These are phyloP conservation scores for Apiospora rasikravindrae DNA, from an alignment of 2,329 filamentous ascomycete genomes.

Conservation along the genomic window DNA sequence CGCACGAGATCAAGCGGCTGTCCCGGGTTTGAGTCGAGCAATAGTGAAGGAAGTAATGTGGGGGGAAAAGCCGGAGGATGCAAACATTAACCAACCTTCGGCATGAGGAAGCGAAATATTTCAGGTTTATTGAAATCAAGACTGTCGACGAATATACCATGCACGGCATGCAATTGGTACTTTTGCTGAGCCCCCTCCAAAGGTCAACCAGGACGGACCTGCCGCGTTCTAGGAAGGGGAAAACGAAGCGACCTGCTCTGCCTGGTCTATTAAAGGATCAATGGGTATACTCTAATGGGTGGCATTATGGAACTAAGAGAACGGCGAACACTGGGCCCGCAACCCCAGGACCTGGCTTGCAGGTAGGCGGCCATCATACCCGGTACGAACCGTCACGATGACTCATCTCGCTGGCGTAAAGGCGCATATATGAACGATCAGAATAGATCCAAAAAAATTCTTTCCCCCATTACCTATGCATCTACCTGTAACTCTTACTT, in stretches of 20 bases:
- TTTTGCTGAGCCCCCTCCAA: too few relatives aligned
- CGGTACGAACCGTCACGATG: background rate
- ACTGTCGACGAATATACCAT: too few relatives aligned
- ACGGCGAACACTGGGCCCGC: background rate
- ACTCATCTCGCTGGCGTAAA: background rate
- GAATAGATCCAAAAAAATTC: background rate
- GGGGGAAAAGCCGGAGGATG: too few relatives aligned
- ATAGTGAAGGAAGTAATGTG: background rate
- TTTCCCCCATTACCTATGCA: background rate
- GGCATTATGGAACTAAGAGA: background rate
- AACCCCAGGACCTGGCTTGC: background rate
- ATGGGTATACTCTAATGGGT: background rate
- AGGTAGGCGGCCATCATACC: too few relatives aligned
- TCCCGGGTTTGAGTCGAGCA: slow-evolving; percentile 9
- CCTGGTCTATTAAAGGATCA: background rate
- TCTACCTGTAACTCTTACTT: background rate
- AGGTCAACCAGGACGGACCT: too few relatives aligned
- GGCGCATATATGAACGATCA: background rate
- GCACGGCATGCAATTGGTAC: too few relatives aligned
- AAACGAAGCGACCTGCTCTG: background rate
- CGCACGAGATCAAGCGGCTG: slow-evolving; percentile 2
- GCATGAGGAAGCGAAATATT: too few relatives aligned
- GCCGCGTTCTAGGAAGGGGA: background rate
- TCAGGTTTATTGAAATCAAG: too few relatives aligned
- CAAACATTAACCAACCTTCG: too few relatives aligned